These are phyloP conservation scores for Trichosporon sp. DNA, from an alignment of 1,284 basidiomycete genomes.

Conservation along the genomic window DNA sequence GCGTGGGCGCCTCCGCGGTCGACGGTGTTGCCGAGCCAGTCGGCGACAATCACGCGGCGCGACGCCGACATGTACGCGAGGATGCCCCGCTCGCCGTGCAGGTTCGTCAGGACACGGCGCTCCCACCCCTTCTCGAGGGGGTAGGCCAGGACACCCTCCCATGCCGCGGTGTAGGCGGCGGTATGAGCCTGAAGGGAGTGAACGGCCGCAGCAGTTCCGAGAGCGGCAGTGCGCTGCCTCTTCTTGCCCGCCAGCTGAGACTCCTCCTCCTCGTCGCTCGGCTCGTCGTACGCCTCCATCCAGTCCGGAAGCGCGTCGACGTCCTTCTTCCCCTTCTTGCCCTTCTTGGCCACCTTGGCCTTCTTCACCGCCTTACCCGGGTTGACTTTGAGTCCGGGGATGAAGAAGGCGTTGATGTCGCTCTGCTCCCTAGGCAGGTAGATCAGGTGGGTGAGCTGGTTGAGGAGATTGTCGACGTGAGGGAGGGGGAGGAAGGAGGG, in stretches of 20 bases:
- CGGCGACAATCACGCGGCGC: constrained; percentile 76
- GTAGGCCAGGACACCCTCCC: constrained; percentile 44
- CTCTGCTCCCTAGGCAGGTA: constrained; percentile 76
- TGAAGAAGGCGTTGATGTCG: constrained; percentile 85
- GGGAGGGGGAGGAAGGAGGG: constrained; percentile 53
- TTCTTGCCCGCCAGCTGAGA: constrained; percentile 49
- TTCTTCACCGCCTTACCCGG: constrained; percentile 38
- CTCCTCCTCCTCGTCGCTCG: constrained; percentile 58
- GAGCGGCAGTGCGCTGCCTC: constrained; percentile 41
- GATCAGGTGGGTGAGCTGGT: constrained; percentile 72
- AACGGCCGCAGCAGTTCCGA: constrained; percentile 45
- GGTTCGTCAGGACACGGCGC: constrained; percentile 45
- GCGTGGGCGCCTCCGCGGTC: constrained; percentile 86
- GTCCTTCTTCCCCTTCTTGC: constrained; percentile 37
- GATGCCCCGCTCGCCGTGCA: constrained; percentile 54
- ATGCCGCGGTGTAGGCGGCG: constrained; percentile 43
- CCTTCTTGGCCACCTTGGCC: constrained; percentile 57
- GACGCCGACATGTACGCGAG: constrained; percentile 49
- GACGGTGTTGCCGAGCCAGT: constrained; percentile 88
- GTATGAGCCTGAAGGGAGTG: constrained; percentile 44
- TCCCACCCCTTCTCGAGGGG: constrained; percentile 43
- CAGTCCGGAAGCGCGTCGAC: constrained; percentile 53
- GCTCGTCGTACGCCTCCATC: constrained; percentile 55
- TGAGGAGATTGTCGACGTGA: constrained; percentile 67
- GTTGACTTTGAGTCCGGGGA: constrained; percentile 68